Evolutionary conservation across 2,329 filamentous ascomycete genomes (phyloP).

Genomic region (Fusarium sp.): DNA sequence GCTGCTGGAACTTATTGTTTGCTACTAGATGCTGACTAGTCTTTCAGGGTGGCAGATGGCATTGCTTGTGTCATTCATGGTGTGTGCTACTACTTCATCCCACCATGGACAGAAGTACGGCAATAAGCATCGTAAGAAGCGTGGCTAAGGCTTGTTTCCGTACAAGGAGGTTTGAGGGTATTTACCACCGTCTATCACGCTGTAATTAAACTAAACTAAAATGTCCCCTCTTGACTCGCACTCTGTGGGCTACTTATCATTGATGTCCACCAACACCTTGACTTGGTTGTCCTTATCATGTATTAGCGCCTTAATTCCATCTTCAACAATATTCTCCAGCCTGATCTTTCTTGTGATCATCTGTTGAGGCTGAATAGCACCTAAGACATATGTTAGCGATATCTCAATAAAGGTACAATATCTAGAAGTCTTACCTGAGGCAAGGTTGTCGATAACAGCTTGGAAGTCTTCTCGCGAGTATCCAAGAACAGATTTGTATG

Average conservation of each 20-base stretch:
- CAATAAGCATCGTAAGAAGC: not conserved
- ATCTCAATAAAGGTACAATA: fast-evolving
- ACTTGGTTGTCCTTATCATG: conserved; percentile 72
- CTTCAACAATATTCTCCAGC: conserved; percentile 67
- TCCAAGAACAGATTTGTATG: conserved; percentile 46
- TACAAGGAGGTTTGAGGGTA: not conserved
- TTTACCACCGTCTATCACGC: not conserved
- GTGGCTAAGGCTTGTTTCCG: not conserved
- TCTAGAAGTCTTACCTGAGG: conserved; percentile 17
- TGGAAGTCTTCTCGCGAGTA: conserved; percentile 61
- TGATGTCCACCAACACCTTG: conserved; percentile 69
- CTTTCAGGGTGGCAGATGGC: conserved; percentile 26
- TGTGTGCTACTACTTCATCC: conserved; percentile 34
- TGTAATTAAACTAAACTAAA: not conserved
- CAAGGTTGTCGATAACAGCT: conserved; percentile 64
- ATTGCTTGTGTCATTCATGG: conserved; percentile 37
- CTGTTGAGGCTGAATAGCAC: conserved; percentile 62
- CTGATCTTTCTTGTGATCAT: conserved; percentile 73
- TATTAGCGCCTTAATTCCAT: conserved; percentile 69
- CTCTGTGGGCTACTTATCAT: conserved; percentile 27
- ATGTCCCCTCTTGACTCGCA: not conserved
- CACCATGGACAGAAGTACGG: conserved; percentile 31
- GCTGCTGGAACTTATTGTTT: fast-evolving
- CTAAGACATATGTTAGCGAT: conserved; percentile 49
- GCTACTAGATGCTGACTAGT: not conserved